A percentile compares a stretch with the other conserved stretches of the same genome.
These are phyloP conservation scores for Pezizomycotina sp. DNA, from an alignment of 2,329 filamentous ascomycete species.

Conservation along the genomic window DNA sequence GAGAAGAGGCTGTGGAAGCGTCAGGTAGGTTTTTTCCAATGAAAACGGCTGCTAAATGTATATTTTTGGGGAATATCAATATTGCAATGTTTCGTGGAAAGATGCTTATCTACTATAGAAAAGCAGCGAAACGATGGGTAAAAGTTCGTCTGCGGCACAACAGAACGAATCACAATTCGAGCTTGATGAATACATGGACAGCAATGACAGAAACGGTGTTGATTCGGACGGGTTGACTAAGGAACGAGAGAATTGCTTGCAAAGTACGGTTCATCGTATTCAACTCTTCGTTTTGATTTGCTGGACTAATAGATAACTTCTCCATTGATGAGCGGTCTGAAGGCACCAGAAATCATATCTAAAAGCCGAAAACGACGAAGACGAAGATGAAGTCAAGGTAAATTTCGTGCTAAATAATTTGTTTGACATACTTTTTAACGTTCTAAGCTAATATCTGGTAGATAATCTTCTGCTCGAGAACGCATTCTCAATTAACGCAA, in stretches of 20 bases:
- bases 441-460: slow-evolving; percentile 25
- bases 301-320: neutral
- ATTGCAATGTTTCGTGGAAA: neutral
- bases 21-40: slow-evolving; percentile 11
- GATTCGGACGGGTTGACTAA: slow-evolving; percentile 43
- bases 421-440: slow-evolving; percentile 25
- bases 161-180: slow-evolving; percentile 53
- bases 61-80: slow-evolving; percentile 34
- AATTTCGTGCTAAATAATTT: slow-evolving; percentile 10
- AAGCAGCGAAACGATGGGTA: slow-evolving; percentile 26
- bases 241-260: slow-evolving; percentile 61
- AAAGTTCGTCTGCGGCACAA: slow-evolving; percentile 17
- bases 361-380: slow-evolving; percentile 35
- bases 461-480: slow-evolving; percentile 84
- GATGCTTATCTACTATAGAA: slow-evolving; percentile 15
- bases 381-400: slow-evolving; percentile 53
- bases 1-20: slow-evolving; percentile 14
- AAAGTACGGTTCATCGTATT: slow-evolving; percentile 38
- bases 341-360: slow-evolving; percentile 23
- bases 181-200: slow-evolving; percentile 58
- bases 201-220: slow-evolving; percentile 33
- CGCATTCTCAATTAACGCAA: slow-evolving; percentile 79
- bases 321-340: slow-evolving; percentile 10
- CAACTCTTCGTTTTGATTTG: too few species aligned
- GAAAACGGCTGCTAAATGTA: slow-evolving; percentile 21